These are phyloP conservation scores for Alternaria sp. DNA, from an alignment of 2,329 filamentous ascomycete genomes.

Conservation along the genomic window DNA sequence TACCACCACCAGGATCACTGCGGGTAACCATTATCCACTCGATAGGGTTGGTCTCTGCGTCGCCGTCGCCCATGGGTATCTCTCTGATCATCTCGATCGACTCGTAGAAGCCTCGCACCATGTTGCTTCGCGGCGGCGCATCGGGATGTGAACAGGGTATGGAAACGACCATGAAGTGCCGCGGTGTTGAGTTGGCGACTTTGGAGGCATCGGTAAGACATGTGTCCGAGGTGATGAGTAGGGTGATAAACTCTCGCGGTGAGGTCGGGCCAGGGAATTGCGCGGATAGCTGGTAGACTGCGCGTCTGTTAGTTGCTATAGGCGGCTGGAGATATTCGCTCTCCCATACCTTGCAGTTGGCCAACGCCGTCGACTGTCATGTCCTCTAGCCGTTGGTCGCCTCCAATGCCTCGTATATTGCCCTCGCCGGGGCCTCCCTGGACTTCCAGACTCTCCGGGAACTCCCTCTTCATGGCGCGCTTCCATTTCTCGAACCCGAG, in stretches of 20 bases:
- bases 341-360: slow-evolving; percentile 64
- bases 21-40: slow-evolving; percentile 95
- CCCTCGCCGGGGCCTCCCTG: slow-evolving; percentile 73
- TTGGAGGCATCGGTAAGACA: slow-evolving; percentile 58
- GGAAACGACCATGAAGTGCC: slow-evolving; percentile 86
- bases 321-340: neutral
- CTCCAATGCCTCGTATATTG: slow-evolving; percentile 83
- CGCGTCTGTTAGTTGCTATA: slow-evolving; percentile 3
- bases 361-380: slow-evolving; percentile 65
- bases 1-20: slow-evolving; percentile 85
- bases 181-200: slow-evolving; percentile 54
- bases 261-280: slow-evolving; percentile 90
- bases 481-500: slow-evolving; percentile 80
- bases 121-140: slow-evolving; percentile 72
- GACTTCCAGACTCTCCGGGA: slow-evolving; percentile 76
- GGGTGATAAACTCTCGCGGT: slow-evolving; percentile 84
- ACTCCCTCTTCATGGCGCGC: slow-evolving; percentile 77
- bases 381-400: slow-evolving; percentile 75
- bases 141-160: slow-evolving; percentile 81
- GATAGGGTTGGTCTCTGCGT: slow-evolving; percentile 67
- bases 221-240: slow-evolving; percentile 71
- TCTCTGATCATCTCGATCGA: slow-evolving; percentile 91
- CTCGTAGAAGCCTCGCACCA: slow-evolving; percentile 86
- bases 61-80: slow-evolving; percentile 63
- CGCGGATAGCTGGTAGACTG: slow-evolving; percentile 84